Percentiles rank a stretch among this genome's conserved stretches.
Evolutionary conservation across 164 flowering plant genomes (phyloP).

Genomic region (Tetrastigma voinierianum): DNA sequence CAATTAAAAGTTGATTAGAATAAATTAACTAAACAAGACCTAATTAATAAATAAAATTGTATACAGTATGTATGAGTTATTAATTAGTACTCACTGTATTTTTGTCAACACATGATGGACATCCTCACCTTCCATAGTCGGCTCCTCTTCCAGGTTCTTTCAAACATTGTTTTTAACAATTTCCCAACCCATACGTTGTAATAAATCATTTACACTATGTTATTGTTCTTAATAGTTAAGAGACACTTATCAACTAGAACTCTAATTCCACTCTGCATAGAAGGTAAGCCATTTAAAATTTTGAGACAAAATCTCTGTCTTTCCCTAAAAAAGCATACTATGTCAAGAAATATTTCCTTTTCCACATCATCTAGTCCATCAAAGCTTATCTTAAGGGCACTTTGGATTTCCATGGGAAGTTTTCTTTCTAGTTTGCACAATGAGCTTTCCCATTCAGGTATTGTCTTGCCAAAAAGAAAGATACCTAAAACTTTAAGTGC

Average conservation of each 20-base stretch:
- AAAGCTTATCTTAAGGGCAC: background rate
- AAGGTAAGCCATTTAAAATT: background rate
- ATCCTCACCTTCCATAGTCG: conserved; percentile 1
- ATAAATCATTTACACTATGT: background rate
- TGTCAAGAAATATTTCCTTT: conserved; percentile 9
- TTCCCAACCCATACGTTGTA: conserved; percentile 3
- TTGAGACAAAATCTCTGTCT: conserved; percentile 4
- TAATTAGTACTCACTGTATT: background rate
- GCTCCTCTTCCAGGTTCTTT: background rate
- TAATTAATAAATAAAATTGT: too few species aligned
- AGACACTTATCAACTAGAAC: background rate
- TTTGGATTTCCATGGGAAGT: background rate
- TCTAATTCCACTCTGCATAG: background rate
- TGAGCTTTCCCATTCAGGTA: background rate
- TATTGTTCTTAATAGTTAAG: background rate
- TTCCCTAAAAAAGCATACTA: conserved; percentile 12
- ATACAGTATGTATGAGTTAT: too few species aligned
- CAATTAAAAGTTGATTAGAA: too few species aligned
- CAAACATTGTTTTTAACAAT: background rate
- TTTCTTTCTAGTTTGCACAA: background rate
- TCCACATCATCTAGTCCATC: conserved; percentile 3
- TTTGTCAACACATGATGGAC: background rate
- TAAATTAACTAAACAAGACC: too few species aligned
- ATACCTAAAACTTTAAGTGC: conserved; percentile 15
- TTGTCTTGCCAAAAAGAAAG: background rate